Evolutionary conservation across 352 stramenopile species (phyloP).

Genomic region (Pythium coloratum): DNA sequence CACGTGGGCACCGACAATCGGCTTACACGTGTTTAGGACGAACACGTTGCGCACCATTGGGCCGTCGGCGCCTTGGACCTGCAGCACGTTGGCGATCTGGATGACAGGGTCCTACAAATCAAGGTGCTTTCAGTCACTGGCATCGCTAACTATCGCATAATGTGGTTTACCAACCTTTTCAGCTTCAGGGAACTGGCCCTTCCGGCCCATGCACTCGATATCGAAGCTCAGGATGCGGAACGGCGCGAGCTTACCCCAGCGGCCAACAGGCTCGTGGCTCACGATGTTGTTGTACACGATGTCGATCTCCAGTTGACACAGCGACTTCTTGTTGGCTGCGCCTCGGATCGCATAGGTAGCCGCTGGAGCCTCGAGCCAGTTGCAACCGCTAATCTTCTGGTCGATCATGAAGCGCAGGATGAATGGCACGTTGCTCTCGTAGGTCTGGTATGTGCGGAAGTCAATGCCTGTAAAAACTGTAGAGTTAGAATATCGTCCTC

Average conservation of each 20-base stretch:
- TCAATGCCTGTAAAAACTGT: conserved; percentile 41
- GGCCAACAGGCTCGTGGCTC: conserved; percentile 90
- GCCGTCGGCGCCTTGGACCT: conserved; percentile 73
- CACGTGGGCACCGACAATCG: conserved; percentile 98
- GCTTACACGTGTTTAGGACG: conserved; percentile 96
- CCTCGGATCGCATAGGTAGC: conserved; percentile 90
- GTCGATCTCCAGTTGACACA: conserved; percentile 96
- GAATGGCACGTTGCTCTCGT: conserved; percentile 99
- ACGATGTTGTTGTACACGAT: conserved; percentile 97
- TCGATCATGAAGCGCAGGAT: conserved; percentile 99
- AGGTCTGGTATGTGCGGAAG: conserved; percentile 88
- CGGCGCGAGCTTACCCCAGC: conserved; percentile 97
- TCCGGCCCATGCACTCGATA: conserved; percentile 99
- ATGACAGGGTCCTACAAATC: conserved; percentile 96
- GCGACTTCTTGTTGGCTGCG: conserved; percentile 77
- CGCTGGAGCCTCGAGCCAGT: conserved; percentile 95
- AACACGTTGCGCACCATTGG: conserved; percentile 96
- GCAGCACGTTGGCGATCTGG: conserved; percentile 98
- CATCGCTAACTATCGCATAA: neutral
- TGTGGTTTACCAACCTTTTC: conserved; percentile 39
- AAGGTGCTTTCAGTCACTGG: neutral
- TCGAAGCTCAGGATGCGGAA: conserved; percentile 98
- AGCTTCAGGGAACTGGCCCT: conserved; percentile 92
- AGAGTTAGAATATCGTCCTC: neutral
- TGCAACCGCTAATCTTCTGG: conserved; percentile 94